Conservation (phyloP, 768 basidiomycete genomes). For the Amanita muscaria region DNA sequence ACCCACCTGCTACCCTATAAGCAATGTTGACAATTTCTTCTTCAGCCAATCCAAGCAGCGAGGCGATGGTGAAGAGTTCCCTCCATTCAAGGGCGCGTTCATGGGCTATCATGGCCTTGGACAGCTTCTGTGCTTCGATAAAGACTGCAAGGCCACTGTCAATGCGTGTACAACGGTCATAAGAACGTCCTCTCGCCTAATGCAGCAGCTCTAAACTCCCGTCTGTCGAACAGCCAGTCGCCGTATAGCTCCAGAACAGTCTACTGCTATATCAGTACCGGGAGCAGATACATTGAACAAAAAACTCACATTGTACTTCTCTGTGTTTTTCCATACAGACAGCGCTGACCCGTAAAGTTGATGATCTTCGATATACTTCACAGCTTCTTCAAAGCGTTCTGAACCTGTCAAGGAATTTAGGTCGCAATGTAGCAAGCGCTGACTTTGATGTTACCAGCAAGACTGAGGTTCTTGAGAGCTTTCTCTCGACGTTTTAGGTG, state of each 20-base stretch:
- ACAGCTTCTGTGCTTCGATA: conserved; percentile 47
- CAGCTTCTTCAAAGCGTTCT: conserved; percentile 69
- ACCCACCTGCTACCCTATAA: conserved; percentile 73
- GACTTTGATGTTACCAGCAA: conserved; percentile 45
- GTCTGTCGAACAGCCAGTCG: conserved; percentile 77
- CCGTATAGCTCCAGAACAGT: conserved; percentile 68
- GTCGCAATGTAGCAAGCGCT: background rate
- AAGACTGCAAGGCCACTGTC: conserved; percentile 29
- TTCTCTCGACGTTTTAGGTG: conserved; percentile 69
- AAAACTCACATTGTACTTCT: conserved; percentile 48
- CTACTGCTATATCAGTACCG: conserved; percentile 27
- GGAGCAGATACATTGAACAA: background rate
- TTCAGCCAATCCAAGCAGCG: conserved; percentile 35
- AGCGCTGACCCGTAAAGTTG: conserved; percentile 69
- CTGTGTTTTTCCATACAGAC: conserved; percentile 60
- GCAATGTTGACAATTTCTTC: conserved; percentile 59
- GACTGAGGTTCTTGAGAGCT: conserved; percentile 66
- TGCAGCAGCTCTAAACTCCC: conserved; percentile 80
- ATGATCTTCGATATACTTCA: conserved; percentile 72
- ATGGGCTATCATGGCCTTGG: conserved; percentile 80
- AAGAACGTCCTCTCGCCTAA: conserved; percentile 39
- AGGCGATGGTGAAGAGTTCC: conserved; percentile 78
- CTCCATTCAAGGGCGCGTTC: conserved; percentile 88
- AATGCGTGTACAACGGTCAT: background rate
- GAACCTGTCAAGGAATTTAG: conserved; percentile 34